Conservation (phyloP, 2,329 filamentous ascomycete species). For the Ophiostoma sp. region DNA sequence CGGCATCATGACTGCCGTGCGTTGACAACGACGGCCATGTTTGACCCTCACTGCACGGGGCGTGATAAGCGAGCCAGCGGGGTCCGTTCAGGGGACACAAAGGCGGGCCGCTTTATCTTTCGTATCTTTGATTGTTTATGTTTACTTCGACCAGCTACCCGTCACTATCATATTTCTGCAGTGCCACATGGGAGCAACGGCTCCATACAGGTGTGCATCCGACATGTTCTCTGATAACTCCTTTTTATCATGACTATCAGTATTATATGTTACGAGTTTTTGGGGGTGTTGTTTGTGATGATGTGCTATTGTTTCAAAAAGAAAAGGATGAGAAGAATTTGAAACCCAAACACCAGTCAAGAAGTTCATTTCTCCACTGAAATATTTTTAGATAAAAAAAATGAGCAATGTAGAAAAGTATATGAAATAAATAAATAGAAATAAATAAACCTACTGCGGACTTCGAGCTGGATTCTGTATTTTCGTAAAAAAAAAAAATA, state of each 20-base stretch:
- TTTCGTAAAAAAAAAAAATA: background rate
- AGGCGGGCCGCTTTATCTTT: background rate
- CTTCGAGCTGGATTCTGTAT: no score
- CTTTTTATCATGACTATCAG: background rate
- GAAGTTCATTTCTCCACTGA: no score
- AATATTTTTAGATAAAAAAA: no score
- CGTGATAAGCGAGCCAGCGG: background rate
- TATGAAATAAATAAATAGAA: no score
- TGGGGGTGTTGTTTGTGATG: no score
- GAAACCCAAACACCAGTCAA: no score
- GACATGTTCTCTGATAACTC: background rate
- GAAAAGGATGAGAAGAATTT: no score
- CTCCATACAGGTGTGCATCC: background rate
- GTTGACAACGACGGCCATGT: background rate
- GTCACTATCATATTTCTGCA: background rate
- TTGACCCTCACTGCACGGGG: background rate
- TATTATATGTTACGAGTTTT: no score
- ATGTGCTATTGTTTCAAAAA: no score
- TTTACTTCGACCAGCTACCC: background rate
- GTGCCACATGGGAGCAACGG: background rate
- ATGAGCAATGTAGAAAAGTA: no score
- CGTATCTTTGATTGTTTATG: background rate
- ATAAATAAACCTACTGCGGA: no score
- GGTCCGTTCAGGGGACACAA: background rate
- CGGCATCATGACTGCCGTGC: background rate